Conservation (phyloP, 2,329 filamentous ascomycete genomes). For the Aspergillus pseudotamarii region DNA sequence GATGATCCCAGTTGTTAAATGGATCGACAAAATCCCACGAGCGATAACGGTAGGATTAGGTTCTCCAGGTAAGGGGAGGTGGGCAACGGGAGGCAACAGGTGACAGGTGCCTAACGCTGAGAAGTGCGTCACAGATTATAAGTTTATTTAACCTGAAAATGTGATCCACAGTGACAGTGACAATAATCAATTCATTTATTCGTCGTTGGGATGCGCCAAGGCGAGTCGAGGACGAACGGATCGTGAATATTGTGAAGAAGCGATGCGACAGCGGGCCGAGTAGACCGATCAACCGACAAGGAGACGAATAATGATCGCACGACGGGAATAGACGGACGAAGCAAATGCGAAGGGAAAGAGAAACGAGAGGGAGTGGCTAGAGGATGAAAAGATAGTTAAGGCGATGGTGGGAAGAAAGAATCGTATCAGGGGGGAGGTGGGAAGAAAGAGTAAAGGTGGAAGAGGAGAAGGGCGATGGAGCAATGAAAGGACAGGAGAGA, state of each 20-base stretch:
- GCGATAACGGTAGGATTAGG: conserved; percentile 18
- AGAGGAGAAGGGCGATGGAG: conserved; percentile 18
- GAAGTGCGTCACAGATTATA: not conserved
- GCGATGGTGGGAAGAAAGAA: conserved; percentile 9
- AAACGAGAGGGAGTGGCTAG: conserved; percentile 5
- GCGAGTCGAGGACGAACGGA: conserved; percentile 10
- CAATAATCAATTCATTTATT: conserved; percentile 11
- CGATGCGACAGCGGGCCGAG: conserved; percentile 26
- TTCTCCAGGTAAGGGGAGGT: conserved; percentile 19
- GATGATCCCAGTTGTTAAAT: conserved; percentile 14
- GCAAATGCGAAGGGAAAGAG: conserved; percentile 3
- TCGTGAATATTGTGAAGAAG: conserved; percentile 12
- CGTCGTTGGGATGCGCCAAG: conserved; percentile 14
- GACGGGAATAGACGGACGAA: conserved; percentile 11
- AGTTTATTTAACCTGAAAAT: not conserved
- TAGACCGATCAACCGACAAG: conserved; percentile 17
- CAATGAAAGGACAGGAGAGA: conserved; percentile 16
- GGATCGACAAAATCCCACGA: conserved; percentile 19
- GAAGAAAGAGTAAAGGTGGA: conserved; percentile 9
- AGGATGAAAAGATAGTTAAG: conserved; percentile 15
- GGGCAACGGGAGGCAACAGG: conserved; percentile 16
- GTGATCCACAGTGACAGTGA: conserved; percentile 12
- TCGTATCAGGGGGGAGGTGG: conserved; percentile 11
- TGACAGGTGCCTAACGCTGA: conserved; percentile 10
- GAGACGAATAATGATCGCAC: conserved; percentile 12